Evolutionary conservation across 768 basidiomycete species (phyloP).

Genomic region (Tricholoma furcatifolium): DNA sequence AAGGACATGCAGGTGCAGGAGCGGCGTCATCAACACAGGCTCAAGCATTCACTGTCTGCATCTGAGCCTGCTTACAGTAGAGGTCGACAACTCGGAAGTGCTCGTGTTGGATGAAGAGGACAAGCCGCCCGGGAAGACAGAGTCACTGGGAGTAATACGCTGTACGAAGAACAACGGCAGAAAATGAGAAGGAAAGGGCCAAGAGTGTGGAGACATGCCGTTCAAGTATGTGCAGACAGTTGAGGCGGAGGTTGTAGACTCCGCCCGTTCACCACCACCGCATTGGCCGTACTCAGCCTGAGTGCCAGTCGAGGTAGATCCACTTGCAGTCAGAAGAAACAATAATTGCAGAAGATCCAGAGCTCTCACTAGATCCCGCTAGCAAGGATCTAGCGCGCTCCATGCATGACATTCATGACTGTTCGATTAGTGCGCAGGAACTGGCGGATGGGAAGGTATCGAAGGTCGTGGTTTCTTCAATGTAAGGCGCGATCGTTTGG

Average conservation of each 20-base stretch:
- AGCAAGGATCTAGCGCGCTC: conserved; percentile 33
- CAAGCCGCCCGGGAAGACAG: too few species aligned
- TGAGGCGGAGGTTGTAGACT: neutral
- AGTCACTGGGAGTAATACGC: too few species aligned
- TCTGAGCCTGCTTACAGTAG: too few species aligned
- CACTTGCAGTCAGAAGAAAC: neutral
- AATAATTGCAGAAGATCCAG: conserved; percentile 26
- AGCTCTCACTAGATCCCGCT: too few species aligned
- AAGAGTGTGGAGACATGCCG: neutral
- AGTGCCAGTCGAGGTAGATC: neutral
- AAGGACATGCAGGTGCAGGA: too few species aligned
- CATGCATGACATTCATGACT: conserved; percentile 38
- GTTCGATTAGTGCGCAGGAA: conserved; percentile 32
- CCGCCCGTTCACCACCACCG: neutral
- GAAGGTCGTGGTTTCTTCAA: conserved; percentile 43
- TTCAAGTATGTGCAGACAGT: neutral
- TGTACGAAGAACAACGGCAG: too few species aligned
- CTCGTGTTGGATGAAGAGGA: too few species aligned
- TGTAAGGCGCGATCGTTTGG: conserved; percentile 40
- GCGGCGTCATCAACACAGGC: too few species aligned
- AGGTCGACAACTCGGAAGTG: too few species aligned
- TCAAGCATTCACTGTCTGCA: too few species aligned
- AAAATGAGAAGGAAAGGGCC: too few species aligned
- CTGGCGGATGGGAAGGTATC: conserved; percentile 45
- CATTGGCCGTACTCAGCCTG: neutral